A percentile compares a stretch with the other conserved stretches of the same genome.
phyloP scores from a whole-genome alignment of 73 alveolate species.

The Tetrahymena malaccensis region DNA sequence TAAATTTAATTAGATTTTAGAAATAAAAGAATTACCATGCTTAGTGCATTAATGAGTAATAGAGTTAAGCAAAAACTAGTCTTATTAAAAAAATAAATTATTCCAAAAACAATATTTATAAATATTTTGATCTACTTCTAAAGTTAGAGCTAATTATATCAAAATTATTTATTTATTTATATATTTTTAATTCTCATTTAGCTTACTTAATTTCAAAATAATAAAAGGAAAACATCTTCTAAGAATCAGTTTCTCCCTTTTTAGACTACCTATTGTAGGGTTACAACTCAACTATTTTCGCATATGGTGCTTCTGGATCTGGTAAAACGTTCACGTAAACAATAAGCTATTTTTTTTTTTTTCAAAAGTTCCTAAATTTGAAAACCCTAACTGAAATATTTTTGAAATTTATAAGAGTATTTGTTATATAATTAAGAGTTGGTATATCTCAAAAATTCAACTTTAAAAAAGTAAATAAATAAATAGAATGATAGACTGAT shows the following conservation, averaged over 20 bases:
- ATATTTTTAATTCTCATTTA: neutral
- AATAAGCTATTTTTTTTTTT: neutral
- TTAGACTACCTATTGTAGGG: neutral
- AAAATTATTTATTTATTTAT: neutral
- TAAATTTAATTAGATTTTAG: no score
- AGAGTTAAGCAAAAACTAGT: neutral
- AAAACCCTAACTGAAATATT: no score
- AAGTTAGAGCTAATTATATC: no score
- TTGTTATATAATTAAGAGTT: no score
- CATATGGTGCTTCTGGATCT: neutral
- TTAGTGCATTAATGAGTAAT: neutral
- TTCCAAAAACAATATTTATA: neutral
- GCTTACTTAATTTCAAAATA: neutral
- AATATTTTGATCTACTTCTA: neutral
- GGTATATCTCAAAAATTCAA: no score
- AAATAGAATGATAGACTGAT: no score
- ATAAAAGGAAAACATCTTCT: neutral
- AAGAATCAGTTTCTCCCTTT: neutral
- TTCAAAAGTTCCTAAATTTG: neutral
- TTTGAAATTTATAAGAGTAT: neutral
- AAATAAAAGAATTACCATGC: no score
- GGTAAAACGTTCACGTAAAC: neutral
- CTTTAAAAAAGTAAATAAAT: no score
- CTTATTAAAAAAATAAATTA: no score
- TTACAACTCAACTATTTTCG: neutral